Conservation (phyloP, 257 asterid species). For the Verbascum thapsus region DNA sequence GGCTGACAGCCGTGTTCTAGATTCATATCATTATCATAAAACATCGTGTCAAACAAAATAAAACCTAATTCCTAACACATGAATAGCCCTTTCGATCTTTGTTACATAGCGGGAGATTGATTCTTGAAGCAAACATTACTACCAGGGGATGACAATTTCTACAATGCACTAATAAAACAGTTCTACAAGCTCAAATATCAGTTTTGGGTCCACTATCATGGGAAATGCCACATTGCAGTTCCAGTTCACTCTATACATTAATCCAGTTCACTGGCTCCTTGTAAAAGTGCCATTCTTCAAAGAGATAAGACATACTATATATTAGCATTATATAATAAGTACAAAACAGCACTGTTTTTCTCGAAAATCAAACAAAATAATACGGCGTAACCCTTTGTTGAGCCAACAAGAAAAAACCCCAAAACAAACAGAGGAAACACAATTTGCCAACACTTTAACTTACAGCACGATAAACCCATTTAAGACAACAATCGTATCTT, state of each 20-base stretch:
- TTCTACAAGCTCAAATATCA: neutral
- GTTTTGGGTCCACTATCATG: neutral
- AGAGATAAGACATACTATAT: neutral
- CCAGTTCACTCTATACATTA: neutral
- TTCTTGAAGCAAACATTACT: constrained; percentile 1
- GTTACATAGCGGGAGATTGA: neutral
- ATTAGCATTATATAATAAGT: neutral
- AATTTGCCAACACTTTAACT: too few relatives aligned
- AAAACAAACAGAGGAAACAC: neutral
- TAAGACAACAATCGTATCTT: neutral
- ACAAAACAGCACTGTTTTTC: neutral
- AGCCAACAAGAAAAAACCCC: neutral
- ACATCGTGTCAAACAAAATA: neutral
- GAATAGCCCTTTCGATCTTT: neutral
- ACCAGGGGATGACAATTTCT: neutral
- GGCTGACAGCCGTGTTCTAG: neutral
- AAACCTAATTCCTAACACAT: neutral
- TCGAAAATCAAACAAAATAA: neutral
- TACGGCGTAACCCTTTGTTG: neutral
- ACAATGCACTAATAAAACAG: constrained; percentile 1
- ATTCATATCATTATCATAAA: neutral
- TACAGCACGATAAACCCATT: neutral
- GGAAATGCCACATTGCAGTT: neutral
- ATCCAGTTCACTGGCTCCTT: neutral
- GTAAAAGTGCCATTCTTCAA: neutral